Base-by-base conservation (phyloP, 345 rosid species). In the thale cress (Arabidopsis thaliana) region DNA sequence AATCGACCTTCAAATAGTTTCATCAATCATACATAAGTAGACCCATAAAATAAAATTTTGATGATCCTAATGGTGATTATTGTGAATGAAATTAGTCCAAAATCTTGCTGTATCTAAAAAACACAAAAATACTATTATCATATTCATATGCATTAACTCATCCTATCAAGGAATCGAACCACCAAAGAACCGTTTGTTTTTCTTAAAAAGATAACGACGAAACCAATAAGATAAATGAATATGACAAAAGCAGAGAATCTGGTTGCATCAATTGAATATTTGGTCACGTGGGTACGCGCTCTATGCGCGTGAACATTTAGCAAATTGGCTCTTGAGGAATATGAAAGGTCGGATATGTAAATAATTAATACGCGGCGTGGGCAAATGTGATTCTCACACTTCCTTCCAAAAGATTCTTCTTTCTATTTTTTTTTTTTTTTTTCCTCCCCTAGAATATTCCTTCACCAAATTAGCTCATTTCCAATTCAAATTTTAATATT, bases 371-470 rank as follows among this genome's bases (percentile, higher is more conserved):
- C 66, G 72, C 76, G 80, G 66, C 55, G 52, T 69, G 65, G 65
- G 59, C 36, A 32, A 38, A 49, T 65, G 81, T 72, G 77, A 78
- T 56, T 66, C 66, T 71, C 62, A 77, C 76, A 66, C 67, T 64
- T 65, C 80, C 23, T 42, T 28, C 33, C 33, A 38, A n/a, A 49
- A 61, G 58, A 76, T 76, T 77, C 76, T 63, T 42, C 40, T 52
- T 45, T 55, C 23, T 20, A 20, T 23, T 16, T 46, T 33, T 6
- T 24, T 61, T 46, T 2, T 69, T 59, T 41, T 1, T 59, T 67
- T 59, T 40, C 23, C 69, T 51, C 3, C 14, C 12, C 7, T 4
- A 44, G 72, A 65, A 78, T 78, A 71, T 71, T 65, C 77, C 56
- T 57, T 45, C 32, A 45, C 72, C 67, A 53, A 61, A 44, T 62